phyloP scores from a whole-genome alignment of 1,284 basidiomycete genomes.

The Xanthoconium separans region DNA sequence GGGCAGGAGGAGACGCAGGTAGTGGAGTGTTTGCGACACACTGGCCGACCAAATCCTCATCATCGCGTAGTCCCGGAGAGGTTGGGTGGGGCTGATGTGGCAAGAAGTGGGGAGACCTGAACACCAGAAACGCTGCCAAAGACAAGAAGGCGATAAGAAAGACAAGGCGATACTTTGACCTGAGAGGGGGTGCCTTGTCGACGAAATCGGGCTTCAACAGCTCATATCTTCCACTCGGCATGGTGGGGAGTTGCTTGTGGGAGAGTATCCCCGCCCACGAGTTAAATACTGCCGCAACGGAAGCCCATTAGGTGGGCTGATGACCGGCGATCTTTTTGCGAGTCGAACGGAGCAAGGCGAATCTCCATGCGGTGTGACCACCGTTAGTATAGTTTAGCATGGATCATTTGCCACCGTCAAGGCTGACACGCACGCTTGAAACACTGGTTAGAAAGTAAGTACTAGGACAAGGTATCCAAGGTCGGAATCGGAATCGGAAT shows the following conservation, averaged over 20 bases:
- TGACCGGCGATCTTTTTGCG: too few species aligned
- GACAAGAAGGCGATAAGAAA: constrained; percentile 13
- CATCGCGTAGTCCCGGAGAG: not conserved
- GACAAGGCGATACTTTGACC: constrained; percentile 13
- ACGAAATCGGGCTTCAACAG: constrained; percentile 11
- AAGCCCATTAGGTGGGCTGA: too few species aligned
- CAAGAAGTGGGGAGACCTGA: constrained; percentile 3
- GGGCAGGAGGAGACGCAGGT: constrained; percentile 40
- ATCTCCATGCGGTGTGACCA: too few species aligned
- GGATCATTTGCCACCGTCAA: too few species aligned
- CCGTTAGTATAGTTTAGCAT: too few species aligned
- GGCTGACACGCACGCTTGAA: too few species aligned
- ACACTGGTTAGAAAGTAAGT: too few species aligned
- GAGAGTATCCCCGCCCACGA: too few species aligned
- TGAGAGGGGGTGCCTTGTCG: not conserved
- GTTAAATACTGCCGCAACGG: too few species aligned
- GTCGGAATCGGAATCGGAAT: not conserved
- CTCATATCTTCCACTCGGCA: constrained; percentile 22
- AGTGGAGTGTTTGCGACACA: constrained; percentile 37
- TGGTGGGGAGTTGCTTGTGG: constrained; percentile 2
- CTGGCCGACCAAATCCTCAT: constrained; percentile 22
- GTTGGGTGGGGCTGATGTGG: not conserved
- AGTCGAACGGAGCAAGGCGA: too few species aligned
- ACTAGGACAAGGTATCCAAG: too few species aligned
- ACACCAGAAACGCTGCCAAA: constrained; percentile 12